Evolutionary conservation across 2,329 filamentous ascomycete species (phyloP).

Genomic region (Ophiostoma sp.): DNA sequence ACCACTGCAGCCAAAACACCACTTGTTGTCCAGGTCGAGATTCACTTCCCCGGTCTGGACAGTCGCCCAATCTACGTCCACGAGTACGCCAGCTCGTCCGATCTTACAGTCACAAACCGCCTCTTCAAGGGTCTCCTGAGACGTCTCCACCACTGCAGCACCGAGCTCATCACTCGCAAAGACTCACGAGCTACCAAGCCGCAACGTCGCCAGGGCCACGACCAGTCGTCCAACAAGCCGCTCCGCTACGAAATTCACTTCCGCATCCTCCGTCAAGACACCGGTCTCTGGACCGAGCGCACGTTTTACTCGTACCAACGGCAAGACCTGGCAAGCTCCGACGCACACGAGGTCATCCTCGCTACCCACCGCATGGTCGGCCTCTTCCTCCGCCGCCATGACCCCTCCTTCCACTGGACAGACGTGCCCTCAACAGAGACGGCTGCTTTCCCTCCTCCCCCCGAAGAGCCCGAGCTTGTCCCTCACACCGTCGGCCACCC

Average conservation of each 20-base stretch:
- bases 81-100: conserved; percentile 49
- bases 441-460: conserved; percentile 28
- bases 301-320: conserved; percentile 54
- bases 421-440: conserved; percentile 40
- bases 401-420: conserved; percentile 52
- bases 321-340: conserved; percentile 45
- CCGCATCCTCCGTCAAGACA: conserved; percentile 45
- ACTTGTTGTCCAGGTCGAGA: conserved; percentile 28
- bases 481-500: conserved; percentile 46
- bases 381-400: conserved; percentile 52
- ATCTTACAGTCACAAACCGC: conserved; percentile 47
- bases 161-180: conserved; percentile 55
- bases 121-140: conserved; percentile 52
- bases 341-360: conserved; percentile 49
- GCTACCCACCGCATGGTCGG: conserved; percentile 54
- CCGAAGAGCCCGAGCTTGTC: conserved; percentile 39
- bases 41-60: conserved; percentile 28
- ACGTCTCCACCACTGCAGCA: conserved; percentile 53
- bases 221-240: conserved; percentile 41
- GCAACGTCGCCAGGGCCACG: conserved; percentile 30
- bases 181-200: conserved; percentile 50
- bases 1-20: conserved; percentile 14
- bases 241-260: conserved; percentile 52
- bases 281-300: conserved; percentile 46
- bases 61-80: conserved; percentile 39